A percentile compares a stretch with the other conserved stretches of the same genome.
These are phyloP conservation scores for Citrus reticulata DNA, from an alignment of 345 rosid genomes.

Conservation along the genomic window DNA sequence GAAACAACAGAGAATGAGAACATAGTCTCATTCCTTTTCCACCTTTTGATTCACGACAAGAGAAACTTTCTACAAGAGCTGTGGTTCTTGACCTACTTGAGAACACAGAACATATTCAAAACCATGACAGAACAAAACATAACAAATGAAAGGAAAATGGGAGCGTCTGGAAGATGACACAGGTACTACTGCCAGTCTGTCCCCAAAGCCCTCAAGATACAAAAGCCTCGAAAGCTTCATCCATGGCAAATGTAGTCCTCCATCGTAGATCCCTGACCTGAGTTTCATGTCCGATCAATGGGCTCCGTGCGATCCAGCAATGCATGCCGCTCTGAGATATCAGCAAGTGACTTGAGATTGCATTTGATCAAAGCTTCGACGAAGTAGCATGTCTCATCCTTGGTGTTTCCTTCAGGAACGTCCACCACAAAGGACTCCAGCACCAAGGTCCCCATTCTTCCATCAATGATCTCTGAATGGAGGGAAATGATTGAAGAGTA, in stretches of 20 bases:
- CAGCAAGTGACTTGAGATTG: slow-evolving; percentile 88
- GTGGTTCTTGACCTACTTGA: slow-evolving; percentile 26
- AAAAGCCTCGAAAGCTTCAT: slow-evolving; percentile 50
- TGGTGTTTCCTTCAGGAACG: slow-evolving; percentile 89
- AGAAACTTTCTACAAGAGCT: slow-evolving; percentile 13
- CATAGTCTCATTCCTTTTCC: not conserved
- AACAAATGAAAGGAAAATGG: slow-evolving; percentile 1
- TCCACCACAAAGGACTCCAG: slow-evolving; percentile 93
- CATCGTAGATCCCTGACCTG: not conserved
- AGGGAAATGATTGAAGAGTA: slow-evolving; percentile 88
- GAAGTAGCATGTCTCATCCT: slow-evolving; percentile 95
- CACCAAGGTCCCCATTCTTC: slow-evolving; percentile 78
- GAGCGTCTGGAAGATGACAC: slow-evolving; percentile 11
- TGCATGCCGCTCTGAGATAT: slow-evolving; percentile 82
- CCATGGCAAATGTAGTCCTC: slow-evolving; percentile 36
- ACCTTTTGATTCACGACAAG: slow-evolving; percentile 8
- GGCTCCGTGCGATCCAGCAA: slow-evolving; percentile 66
- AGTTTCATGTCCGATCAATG: slow-evolving; percentile 35
- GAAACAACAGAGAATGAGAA: not conserved
- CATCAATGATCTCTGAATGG: slow-evolving; percentile 86
- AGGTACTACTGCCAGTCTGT: slow-evolving; percentile 41
- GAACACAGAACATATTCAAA: slow-evolving; percentile 17
- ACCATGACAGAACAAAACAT: slow-evolving; percentile 11
- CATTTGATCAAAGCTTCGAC: slow-evolving; percentile 86
- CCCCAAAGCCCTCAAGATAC: slow-evolving; percentile 32